Conservation (phyloP, 208 protist genomes). For the Porcisia hertigi region DNA sequence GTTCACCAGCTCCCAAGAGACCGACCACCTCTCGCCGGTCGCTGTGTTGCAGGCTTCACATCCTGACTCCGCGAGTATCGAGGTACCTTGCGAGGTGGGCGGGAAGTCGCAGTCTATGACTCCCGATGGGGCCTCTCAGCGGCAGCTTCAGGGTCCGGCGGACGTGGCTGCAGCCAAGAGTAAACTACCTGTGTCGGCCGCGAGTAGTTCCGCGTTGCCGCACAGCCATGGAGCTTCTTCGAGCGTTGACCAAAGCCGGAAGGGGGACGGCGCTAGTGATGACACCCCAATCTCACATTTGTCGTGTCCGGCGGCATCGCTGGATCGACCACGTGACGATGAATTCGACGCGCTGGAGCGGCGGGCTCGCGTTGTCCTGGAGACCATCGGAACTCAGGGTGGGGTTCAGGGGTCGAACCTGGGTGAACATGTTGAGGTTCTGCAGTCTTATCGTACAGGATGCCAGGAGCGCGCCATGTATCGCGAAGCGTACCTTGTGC, state of each 20-base stretch:
- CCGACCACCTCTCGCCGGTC: not conserved
- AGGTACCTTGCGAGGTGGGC: slow-evolving; percentile 19
- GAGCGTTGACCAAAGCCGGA: not conserved
- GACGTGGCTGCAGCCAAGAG: not conserved
- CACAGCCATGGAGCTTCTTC: not conserved
- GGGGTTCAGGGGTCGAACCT: slow-evolving; percentile 39
- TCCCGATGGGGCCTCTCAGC: not conserved
- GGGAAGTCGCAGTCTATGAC: not conserved
- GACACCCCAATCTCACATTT: slow-evolving; percentile 1
- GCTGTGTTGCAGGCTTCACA: slow-evolving; percentile 3
- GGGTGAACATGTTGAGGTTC: slow-evolving; percentile 55
- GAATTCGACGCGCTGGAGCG: slow-evolving; percentile 58
- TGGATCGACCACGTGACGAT: slow-evolving; percentile 30
- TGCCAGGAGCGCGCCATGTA: slow-evolving; percentile 88
- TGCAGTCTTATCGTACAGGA: slow-evolving; percentile 76
- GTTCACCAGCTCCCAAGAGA: not conserved
- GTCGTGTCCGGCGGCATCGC: slow-evolving; percentile 4
- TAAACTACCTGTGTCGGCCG: too few species aligned
- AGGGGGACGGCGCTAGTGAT: not conserved
- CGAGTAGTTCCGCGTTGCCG: not conserved
- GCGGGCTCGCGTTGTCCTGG: slow-evolving; percentile 64
- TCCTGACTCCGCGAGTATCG: slow-evolving; percentile 7
- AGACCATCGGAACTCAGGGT: slow-evolving; percentile 67
- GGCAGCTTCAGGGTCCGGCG: not conserved
- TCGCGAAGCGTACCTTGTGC: slow-evolving; percentile 91